Percentiles rank a stretch among this genome's conserved stretches.
These are phyloP conservation scores for Lodderomyces beijingensis DNA, from an alignment of 1,139 yeast species.

Conservation along the genomic window DNA sequence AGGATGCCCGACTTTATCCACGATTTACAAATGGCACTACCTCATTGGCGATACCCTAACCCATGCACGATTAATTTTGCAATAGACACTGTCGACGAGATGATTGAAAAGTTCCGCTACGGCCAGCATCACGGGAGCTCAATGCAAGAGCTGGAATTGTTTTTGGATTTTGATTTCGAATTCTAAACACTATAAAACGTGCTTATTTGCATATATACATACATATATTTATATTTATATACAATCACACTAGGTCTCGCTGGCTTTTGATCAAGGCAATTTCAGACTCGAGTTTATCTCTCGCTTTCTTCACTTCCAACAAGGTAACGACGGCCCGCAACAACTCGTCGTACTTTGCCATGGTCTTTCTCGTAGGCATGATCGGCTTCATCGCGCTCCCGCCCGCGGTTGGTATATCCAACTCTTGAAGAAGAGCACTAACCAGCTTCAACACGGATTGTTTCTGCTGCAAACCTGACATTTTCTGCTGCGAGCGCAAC, in stretches of 20 bases:
- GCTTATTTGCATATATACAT: neutral
- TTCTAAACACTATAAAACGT: neutral
- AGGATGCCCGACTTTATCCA: too few relatives aligned
- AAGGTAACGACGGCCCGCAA: conserved; percentile 68
- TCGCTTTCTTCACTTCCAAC: conserved; percentile 80
- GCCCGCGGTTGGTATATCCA: conserved; percentile 65
- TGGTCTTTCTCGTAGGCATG: conserved; percentile 82
- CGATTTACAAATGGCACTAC: too few relatives aligned
- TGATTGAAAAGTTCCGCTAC: too few relatives aligned
- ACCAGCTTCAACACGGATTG: conserved; percentile 74
- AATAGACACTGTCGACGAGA: too few relatives aligned
- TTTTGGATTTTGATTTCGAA: neutral
- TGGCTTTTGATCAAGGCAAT: conserved; percentile 55
- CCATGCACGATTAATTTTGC: too few relatives aligned
- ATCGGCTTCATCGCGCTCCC: conserved; percentile 63
- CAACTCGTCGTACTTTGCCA: conserved; percentile 74
- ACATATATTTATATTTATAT: neutral
- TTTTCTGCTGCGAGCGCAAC: conserved; percentile 61
- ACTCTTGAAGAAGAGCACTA: conserved; percentile 66
- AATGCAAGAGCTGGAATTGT: too few relatives aligned
- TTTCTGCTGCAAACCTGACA: conserved; percentile 45
- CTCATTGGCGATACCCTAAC: too few relatives aligned
- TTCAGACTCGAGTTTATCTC: conserved; percentile 84
- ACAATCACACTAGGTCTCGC: conserved; percentile 28
- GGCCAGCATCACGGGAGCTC: too few relatives aligned